Conservation (phyloP, 495 filamentous ascomycete species). For the Penicillium fimorum region DNA sequence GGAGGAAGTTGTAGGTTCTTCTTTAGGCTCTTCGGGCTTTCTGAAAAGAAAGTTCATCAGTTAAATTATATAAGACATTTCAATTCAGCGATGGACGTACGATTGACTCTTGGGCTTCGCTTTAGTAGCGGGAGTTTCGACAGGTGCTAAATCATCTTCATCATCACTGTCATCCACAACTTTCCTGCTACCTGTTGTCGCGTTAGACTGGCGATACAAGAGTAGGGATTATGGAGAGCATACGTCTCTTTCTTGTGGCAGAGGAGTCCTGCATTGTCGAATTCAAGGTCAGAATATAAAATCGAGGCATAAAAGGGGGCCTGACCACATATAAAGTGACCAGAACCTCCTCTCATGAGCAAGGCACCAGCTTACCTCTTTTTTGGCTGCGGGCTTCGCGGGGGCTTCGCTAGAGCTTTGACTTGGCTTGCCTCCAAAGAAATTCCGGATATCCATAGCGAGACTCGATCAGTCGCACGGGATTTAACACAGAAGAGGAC, state of each 20-base stretch:
- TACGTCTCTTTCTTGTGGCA: constrained; percentile 42
- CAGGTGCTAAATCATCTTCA: constrained; percentile 48
- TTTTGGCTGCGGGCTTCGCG: constrained; percentile 36
- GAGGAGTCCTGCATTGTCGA: constrained; percentile 32
- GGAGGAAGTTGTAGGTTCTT: constrained; percentile 54
- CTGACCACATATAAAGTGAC: background rate
- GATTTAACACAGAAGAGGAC: background rate
- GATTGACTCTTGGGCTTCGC: constrained; percentile 42
- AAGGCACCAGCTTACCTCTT: constrained; percentile 37
- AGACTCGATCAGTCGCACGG: background rate
- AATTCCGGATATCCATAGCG: constrained; percentile 78
- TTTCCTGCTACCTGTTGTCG: constrained; percentile 57
- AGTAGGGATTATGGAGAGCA: constrained; percentile 6
- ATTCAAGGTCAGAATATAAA: constrained; percentile 5
- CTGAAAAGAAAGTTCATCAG: constrained; percentile 24
- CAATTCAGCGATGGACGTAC: constrained; percentile 22
- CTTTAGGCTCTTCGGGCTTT: constrained; percentile 46
- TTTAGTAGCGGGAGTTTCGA: constrained; percentile 45
- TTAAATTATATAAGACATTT: background rate
- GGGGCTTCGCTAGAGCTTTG: constrained; percentile 29
- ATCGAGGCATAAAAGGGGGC: background rate
- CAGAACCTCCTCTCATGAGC: background rate
- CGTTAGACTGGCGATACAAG: constrained; percentile 12
- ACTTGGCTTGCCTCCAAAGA: constrained; percentile 62
- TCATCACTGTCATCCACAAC: constrained; percentile 77